Evolutionary conservation across 495 filamentous ascomycete genomes (phyloP), one percentile per base, ranked within the genome.

Genomic region (Penicillium dipodomyicola): DNA sequence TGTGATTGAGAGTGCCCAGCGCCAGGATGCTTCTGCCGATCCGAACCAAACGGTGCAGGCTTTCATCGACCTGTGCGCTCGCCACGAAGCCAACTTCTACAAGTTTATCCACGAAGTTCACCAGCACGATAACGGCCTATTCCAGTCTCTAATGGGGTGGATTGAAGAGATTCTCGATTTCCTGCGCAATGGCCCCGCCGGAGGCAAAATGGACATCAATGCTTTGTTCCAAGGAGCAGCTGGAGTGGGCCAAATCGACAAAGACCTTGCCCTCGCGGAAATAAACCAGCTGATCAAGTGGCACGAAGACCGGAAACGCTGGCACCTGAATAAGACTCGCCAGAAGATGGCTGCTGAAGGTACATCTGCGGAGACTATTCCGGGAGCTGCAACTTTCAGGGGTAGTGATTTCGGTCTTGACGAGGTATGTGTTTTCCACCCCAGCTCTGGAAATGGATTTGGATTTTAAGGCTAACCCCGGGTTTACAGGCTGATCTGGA

Each of bases 61-160:
- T 35, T 98, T 98, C 69, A 98, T 97, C 68, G 95, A 98, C 69
- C 83, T 98, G 41, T 98, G 94, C 70, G 89, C 90, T 55, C 85
- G 94, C 15, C 94, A 98, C 69, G 87, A 98, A 73, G 84, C 90
- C 67, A 92, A 95, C 77, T 96, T 98, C 68, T 98, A 98, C 80
- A 97, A 96, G 67, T 98, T 98, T 67, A 85, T 98, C 3, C 94
- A 98, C 65, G 95, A 98, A 72, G 94, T 97, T 1, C 94, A 98
- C 69, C 84, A 89, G n/a, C 94, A 98, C 68, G 94, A 98, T 69
- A 92, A 98, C 62, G 94, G 94, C 5, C 83, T 98, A 4, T 98
- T 98, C 67, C 90, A 91, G 25, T 88, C 92, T 62, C 78, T 98
- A 17, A 98, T 98, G 94, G 83, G 86, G 9, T 97, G 95, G 95